These are phyloP conservation scores for Penstemon barbatus DNA, from an alignment of 257 asterid species.

Conservation along the genomic window DNA sequence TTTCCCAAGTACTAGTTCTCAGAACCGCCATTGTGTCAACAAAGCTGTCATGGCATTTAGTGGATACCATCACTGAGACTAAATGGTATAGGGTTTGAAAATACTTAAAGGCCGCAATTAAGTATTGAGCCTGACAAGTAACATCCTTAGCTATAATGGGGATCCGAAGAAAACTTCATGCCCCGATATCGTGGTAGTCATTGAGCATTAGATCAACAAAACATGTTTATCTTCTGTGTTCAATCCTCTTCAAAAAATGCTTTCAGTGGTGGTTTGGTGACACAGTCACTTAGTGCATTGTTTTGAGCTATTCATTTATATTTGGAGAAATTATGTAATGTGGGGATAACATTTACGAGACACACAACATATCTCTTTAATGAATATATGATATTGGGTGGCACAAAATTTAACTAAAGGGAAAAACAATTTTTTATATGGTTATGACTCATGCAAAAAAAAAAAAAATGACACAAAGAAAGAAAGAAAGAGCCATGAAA, in stretches of 20 bases:
- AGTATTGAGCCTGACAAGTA: neutral
- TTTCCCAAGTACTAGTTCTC: neutral
- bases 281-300: no score
- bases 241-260: no score
- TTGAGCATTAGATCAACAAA: neutral
- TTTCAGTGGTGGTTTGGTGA: no score
- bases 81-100: neutral
- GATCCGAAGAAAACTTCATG: constrained; percentile 2
- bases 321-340: neutral
- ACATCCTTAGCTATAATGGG: neutral
- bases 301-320: no score
- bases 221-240: no score
- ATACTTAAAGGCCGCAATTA: neutral
- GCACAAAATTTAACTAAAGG: no score
- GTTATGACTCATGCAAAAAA: no score
- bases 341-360: neutral
- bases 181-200: neutral
- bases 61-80: neutral
- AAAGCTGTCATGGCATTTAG: constrained; percentile 1
- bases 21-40: neutral
- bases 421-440: no score
- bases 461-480: no score
- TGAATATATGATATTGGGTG: no score
- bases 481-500: no score
- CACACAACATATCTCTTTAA: no score